Conservation (phyloP, 2,329 filamentous ascomycete species). For the Fusarium illudens region DNA sequence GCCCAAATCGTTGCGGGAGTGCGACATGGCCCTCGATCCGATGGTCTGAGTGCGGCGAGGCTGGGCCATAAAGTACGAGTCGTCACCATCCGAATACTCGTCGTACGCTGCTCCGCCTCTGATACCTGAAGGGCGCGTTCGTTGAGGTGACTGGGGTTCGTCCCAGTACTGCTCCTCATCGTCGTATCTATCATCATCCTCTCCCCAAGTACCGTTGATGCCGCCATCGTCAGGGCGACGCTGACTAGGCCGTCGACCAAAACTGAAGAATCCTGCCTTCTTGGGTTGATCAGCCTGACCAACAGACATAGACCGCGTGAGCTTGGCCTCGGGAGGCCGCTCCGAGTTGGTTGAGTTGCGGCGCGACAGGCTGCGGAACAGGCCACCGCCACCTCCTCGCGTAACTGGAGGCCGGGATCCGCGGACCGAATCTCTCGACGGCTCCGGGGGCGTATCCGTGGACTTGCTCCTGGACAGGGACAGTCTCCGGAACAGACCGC, state of each 20-base stretch:
- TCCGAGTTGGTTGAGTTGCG: conserved; percentile 47
- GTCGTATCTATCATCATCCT: conserved; percentile 51
- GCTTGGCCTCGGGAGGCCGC: conserved; percentile 46
- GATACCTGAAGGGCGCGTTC: conserved; percentile 44
- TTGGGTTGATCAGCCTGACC: conserved; percentile 57
- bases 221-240: conserved; percentile 58
- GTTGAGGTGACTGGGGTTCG: conserved; percentile 28
- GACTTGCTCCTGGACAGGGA: conserved; percentile 52
- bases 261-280: conserved; percentile 53
- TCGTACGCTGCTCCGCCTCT: conserved; percentile 54
- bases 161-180: conserved; percentile 42
- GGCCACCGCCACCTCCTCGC: conserved; percentile 48
- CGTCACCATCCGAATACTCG: conserved; percentile 65
- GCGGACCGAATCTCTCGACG: conserved; percentile 47
- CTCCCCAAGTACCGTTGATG: conserved; percentile 64
- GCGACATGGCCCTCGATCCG: conserved; percentile 42
- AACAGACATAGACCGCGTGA: conserved; percentile 69
- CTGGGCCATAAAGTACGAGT: conserved; percentile 62
- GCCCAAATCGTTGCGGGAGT: conserved; percentile 38
- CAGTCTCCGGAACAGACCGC: conserved; percentile 56
- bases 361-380: conserved; percentile 57
- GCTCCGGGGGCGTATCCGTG: conserved; percentile 49
- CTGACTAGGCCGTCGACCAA: conserved; percentile 53
- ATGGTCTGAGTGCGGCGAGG: conserved; percentile 45
- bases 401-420: conserved; percentile 62